Percentiles rank a stretch among this genome's conserved stretches.
Conservation (phyloP, 495 filamentous ascomycete species). For the Terfezia claveryi region DNA sequence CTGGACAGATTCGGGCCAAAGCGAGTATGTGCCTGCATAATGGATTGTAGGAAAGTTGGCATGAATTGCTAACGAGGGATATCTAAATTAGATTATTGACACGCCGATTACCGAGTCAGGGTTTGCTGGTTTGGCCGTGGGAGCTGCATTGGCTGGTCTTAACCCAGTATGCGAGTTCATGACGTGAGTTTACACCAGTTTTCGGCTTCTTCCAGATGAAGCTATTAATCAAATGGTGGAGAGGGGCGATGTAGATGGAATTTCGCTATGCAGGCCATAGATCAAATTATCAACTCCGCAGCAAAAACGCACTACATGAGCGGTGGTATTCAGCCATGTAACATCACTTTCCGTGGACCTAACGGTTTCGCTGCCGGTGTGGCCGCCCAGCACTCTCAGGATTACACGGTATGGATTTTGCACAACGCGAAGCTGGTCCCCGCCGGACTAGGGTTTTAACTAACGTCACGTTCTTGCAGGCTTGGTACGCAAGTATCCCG, state of each 20-base stretch:
- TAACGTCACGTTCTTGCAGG: constrained; percentile 37
- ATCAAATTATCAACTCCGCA: constrained; percentile 98
- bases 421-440: no score
- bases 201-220: no score
- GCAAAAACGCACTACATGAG: constrained; percentile 99
- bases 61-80: no score
- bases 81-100: constrained; percentile 54
- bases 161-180: constrained; percentile 82
- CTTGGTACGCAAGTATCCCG: constrained; percentile 96
- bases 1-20: constrained; percentile 93
- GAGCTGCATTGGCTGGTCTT: constrained; percentile 80
- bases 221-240: no score
- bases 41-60: no score
- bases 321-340: constrained; percentile 96
- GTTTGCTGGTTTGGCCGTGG: constrained; percentile 79
- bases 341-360: constrained; percentile 96
- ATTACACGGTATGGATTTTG: constrained; percentile 20
- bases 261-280: constrained; percentile 99
- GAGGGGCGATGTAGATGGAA: constrained; percentile 39
- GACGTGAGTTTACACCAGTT: constrained; percentile 28
- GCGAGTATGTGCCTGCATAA: constrained; percentile 8
- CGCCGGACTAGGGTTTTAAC: neutral
- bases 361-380: constrained; percentile 96
- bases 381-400: constrained; percentile 92
- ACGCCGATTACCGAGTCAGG: constrained; percentile 95